Conservation (phyloP, 495 filamentous ascomycete species). For the Talaromyces thailandensis region DNA sequence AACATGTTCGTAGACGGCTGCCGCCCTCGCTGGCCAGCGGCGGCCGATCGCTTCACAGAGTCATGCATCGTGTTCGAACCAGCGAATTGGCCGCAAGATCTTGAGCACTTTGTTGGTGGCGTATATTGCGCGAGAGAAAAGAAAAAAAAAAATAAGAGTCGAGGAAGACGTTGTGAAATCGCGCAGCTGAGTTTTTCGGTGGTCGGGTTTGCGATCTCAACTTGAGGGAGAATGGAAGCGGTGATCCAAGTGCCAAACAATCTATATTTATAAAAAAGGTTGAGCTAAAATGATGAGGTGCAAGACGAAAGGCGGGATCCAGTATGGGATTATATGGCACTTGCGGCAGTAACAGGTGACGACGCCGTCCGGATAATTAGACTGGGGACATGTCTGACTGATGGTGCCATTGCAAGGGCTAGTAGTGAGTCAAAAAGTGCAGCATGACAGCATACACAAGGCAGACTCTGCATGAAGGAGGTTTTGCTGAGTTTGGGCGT, state of each 20-base stretch:
- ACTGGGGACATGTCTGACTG: not conserved
- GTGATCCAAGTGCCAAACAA: not conserved
- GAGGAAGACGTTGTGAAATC: not conserved
- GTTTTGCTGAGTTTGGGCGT: conserved; percentile 1
- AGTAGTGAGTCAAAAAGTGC: conserved; percentile 5
- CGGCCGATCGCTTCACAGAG: conserved; percentile 1
- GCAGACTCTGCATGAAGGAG: conserved; percentile 7
- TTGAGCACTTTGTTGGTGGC: not conserved
- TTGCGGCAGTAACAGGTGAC: conserved; percentile 2
- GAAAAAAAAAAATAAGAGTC: not conserved
- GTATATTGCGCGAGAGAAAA: not conserved
- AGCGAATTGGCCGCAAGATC: not conserved
- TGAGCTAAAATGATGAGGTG: not conserved
- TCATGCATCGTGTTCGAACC: conserved; percentile 1
- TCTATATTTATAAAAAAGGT: not conserved
- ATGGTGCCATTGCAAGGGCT: conserved; percentile 4
- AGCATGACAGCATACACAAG: conserved; percentile 7
- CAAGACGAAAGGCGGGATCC: not conserved
- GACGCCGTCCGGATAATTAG: not conserved
- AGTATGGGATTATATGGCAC: conserved; percentile 3
- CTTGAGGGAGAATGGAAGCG: not conserved
- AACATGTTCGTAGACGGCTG: not conserved
- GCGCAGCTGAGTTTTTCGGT: not conserved
- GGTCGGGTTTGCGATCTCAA: not conserved
- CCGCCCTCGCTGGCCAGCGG: not conserved